Base-by-base conservation (phyloP, 129 eudicot genomes). In the Centella asiatica region DNA sequence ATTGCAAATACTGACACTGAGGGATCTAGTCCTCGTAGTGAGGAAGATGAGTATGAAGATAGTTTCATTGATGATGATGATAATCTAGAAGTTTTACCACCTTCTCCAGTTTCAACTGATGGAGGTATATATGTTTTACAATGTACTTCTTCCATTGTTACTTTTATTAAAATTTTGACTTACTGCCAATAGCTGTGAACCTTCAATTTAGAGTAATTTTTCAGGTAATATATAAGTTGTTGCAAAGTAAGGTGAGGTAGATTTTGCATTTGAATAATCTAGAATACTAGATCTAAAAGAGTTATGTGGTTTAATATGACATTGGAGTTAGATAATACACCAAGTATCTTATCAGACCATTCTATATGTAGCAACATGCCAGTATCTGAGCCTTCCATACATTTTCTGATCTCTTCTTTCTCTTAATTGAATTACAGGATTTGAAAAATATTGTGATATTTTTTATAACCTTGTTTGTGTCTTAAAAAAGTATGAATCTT, bases 41-140 rank as follows among this genome's bases (percentile, higher is more conserved):
- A 87, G 28, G 97, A 86, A 27, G 95, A 90, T 57, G 75, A 80
- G 31, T 86, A 87, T 69, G 98, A 87, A 44, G 95, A 80, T 63
- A 90, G 98, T 51, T 87, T 90, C 57, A 90, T 90, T 27, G 66
- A 90, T 57, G 97, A 86, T 71, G 80, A 62, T 71, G 94, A 56
- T 49, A 85, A 86, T 27, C 78, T 78, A 26, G 76, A 69, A 69
- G 66, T 66, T 59, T 66, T 58, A 26, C 44, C 82, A 46, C 82
- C 81, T 31, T 84, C 94, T 54, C 82, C 85, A 47, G 69, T 67
- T 71, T 74, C 84, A 53, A 74, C 77, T 61, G 62, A 53, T 32
- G 66, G 63, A 69, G 85, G 97, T 88, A 72, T 70, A 39, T 58
- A 59, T 22, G 0, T 18, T 19, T 6, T 11, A n/a, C 23, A 14